Percentiles rank a stretch among this genome's conserved stretches.
phyloP scores from a whole-genome alignment of 495 filamentous ascomycete genomes.

The Trichoderma asperelloides region DNA sequence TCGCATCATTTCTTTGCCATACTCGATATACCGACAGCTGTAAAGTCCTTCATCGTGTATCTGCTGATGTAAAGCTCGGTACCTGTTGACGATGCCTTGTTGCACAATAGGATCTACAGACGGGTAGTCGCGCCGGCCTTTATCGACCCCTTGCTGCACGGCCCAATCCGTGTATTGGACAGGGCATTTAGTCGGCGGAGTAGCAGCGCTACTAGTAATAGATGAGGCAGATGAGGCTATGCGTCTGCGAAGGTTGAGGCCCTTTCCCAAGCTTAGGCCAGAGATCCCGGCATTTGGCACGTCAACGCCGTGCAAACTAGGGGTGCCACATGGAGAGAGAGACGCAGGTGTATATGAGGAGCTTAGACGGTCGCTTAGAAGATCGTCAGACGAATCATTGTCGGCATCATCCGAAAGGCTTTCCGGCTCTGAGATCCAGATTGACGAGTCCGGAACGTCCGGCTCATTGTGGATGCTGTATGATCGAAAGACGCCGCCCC shows the following conservation, averaged over 20 bases:
- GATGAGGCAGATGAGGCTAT: background rate
- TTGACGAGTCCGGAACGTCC: background rate
- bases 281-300: conserved; percentile 11
- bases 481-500: conserved; percentile 66
- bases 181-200: conserved; percentile 13
- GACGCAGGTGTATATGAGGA: conserved; percentile 36
- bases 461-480: conserved; percentile 21
- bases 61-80: conserved; percentile 31
- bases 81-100: conserved; percentile 31
- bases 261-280: background rate
- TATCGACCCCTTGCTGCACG: conserved; percentile 29
- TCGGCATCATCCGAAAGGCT: conserved; percentile 22
- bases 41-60: conserved; percentile 34
- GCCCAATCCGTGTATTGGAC: conserved; percentile 25
- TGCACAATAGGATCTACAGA: conserved; percentile 35
- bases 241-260: conserved; percentile 17
- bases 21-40: conserved; percentile 33
- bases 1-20: conserved; percentile 35
- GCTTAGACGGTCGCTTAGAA: conserved; percentile 26
- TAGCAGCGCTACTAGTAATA: conserved; percentile 14
- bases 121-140: conserved; percentile 28
- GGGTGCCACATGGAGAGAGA: background rate
- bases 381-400: conserved; percentile 32
- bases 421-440: conserved; percentile 14
- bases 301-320: background rate